A percentile compares a stretch with the other conserved stretches of the same genome.
These are phyloP conservation scores for Quercus aquifolioides DNA, from an alignment of 306 rosid species.

Conservation along the genomic window DNA sequence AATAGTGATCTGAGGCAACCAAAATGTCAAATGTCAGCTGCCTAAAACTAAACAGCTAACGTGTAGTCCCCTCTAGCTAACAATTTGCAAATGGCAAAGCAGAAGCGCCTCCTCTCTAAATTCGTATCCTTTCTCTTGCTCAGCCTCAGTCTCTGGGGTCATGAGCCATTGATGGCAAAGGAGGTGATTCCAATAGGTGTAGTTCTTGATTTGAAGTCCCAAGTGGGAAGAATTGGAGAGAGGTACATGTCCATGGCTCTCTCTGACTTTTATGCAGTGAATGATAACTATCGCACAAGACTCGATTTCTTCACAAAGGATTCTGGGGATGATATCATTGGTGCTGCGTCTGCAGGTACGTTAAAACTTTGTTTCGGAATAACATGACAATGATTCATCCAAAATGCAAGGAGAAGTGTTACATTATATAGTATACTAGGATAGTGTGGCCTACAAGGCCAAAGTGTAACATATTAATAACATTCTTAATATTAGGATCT, in stretches of 20 bases:
- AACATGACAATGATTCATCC: too few relatives aligned
- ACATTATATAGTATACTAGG: too few relatives aligned
- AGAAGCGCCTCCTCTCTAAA: neutral
- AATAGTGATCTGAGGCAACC: too few relatives aligned
- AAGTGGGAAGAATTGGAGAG: constrained; percentile 1
- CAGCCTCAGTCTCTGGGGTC: neutral
- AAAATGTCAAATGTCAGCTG: too few relatives aligned
- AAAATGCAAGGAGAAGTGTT: too few relatives aligned
- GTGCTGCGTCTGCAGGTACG: constrained; percentile 33
- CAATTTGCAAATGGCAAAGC: neutral
- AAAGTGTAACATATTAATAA: too few relatives aligned
- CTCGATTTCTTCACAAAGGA: neutral
- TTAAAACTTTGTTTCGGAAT: too few relatives aligned
- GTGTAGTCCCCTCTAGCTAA: too few relatives aligned
- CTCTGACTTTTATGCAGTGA: constrained; percentile 13
- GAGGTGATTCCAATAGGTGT: constrained; percentile 21
- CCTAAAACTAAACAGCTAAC: too few relatives aligned
- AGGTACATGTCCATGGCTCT: constrained; percentile 21
- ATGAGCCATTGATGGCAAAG: constrained; percentile 1
- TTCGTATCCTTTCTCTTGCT: neutral
- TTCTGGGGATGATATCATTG: constrained; percentile 14
- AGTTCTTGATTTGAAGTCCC: constrained; percentile 18
- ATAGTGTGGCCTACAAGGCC: too few relatives aligned
- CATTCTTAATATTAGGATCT: too few relatives aligned
- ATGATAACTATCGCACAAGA: constrained; percentile 13